Percentiles rank a stretch among this genome's conserved stretches.
These are phyloP conservation scores for Daldinia concentrica DNA, from an alignment of 495 filamentous ascomycete species.

Conservation along the genomic window DNA sequence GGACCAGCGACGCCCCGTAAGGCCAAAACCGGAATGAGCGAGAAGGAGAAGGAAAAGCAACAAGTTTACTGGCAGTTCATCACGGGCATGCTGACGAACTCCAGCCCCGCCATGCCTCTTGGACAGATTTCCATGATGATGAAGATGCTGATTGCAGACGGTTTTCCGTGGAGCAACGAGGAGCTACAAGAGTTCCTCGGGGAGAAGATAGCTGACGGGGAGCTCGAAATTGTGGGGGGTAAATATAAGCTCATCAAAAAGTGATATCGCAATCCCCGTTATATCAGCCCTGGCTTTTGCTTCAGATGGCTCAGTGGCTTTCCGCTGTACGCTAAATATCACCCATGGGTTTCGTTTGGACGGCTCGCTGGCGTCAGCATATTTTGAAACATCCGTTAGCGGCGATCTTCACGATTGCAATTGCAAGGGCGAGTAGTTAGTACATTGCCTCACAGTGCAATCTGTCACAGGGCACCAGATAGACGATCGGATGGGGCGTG, in stretches of 20 bases:
- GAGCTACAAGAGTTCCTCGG: slow-evolving; percentile 80
- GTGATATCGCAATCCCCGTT: slow-evolving; percentile 35
- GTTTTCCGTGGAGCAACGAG: slow-evolving; percentile 80
- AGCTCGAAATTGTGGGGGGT: slow-evolving; percentile 77
- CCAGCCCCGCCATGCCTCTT: slow-evolving; percentile 76
- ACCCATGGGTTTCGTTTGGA: background rate
- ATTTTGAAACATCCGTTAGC: slow-evolving; percentile 26
- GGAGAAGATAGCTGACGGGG: slow-evolving; percentile 74
- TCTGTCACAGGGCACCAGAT: slow-evolving; percentile 30
- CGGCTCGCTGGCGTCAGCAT: slow-evolving; percentile 32
- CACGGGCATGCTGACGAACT: slow-evolving; percentile 92
- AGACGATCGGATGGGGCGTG: slow-evolving; percentile 21
- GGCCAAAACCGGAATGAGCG: slow-evolving; percentile 45
- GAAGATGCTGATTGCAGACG: slow-evolving; percentile 84
- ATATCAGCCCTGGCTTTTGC: slow-evolving; percentile 22
- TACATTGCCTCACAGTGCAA: slow-evolving; percentile 10
- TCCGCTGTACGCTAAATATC: slow-evolving; percentile 7
- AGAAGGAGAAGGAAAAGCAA: slow-evolving; percentile 75
- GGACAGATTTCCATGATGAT: slow-evolving; percentile 91
- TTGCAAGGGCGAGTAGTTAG: slow-evolving; percentile 1
- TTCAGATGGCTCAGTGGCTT: background rate
- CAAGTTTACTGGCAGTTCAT: slow-evolving; percentile 91
- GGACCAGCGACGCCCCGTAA: slow-evolving; percentile 39
- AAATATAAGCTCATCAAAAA: slow-evolving; percentile 71
- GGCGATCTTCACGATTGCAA: slow-evolving; percentile 25